A percentile compares a stretch with the other conserved stretches of the same genome.
phyloP scores from a whole-genome alignment of 495 filamentous ascomycete species.

The Aspergillus nidulans region DNA sequence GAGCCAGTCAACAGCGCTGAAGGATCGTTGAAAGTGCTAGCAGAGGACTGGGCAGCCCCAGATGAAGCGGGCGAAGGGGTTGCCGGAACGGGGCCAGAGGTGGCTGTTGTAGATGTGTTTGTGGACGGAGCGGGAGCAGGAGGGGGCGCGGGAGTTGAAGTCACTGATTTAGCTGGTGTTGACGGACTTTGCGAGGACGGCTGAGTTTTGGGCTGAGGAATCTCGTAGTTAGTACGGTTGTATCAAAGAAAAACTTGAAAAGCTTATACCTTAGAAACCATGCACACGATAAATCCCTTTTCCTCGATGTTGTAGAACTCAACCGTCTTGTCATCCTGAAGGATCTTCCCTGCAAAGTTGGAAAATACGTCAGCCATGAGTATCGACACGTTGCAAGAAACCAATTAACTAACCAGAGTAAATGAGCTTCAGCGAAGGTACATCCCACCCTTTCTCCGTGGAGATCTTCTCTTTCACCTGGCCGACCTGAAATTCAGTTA shows the following conservation, averaged over 20 bases:
- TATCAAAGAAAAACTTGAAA: background rate
- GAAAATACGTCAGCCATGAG: background rate
- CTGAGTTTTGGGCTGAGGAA: constrained; percentile 62
- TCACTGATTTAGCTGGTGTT: constrained; percentile 47
- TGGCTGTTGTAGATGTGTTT: constrained; percentile 52
- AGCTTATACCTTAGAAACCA: constrained; percentile 80
- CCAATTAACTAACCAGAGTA: constrained; percentile 72
- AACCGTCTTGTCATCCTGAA: constrained; percentile 93
- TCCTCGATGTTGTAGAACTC: constrained; percentile 97
- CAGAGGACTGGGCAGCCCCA: constrained; percentile 36
- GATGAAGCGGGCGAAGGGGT: constrained; percentile 68
- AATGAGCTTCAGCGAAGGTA: constrained; percentile 85
- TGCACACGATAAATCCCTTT: constrained; percentile 98
- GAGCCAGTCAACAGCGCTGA: constrained; percentile 80
- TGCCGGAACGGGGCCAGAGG: constrained; percentile 57
- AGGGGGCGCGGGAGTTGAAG: constrained; percentile 51
- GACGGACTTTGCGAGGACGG: constrained; percentile 55
- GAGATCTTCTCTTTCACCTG: constrained; percentile 86
- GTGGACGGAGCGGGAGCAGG: constrained; percentile 67
- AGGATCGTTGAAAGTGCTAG: constrained; percentile 61
- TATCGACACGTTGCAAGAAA: background rate
- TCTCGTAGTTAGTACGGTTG: background rate
- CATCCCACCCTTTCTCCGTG: constrained; percentile 86
- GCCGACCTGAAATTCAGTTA: constrained; percentile 59
- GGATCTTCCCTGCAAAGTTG: constrained; percentile 73